Base-by-base conservation (phyloP, 192 early-diverging fungal genomes). In the Glomus cerebriforme region DNA sequence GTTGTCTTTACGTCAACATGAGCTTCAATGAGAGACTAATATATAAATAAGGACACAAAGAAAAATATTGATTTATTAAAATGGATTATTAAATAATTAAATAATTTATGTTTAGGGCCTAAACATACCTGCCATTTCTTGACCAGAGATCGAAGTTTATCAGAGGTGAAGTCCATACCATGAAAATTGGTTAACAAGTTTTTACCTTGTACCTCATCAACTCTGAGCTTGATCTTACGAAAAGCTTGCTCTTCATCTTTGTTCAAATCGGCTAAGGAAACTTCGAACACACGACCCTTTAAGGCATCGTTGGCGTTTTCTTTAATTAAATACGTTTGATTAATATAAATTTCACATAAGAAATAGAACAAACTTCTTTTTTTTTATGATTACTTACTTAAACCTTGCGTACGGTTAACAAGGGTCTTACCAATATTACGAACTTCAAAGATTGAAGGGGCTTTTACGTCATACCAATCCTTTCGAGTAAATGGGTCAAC, bases 391-490 rank as follows among this genome's bases (percentile, higher is more conserved):
- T 85, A 86, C 90, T 90, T 95, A 92, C 94, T 95, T 85, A 98
- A 89, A 91, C 98, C 98, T 92, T 98, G 96, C 90, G 96, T 98
- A 80, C 98, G 96, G 96, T 99, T 99, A 89, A 99, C 98, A 75
- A 99, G 92, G 81, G 98, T 99, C 93, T 99, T 99, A 82, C 98
- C 98, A 78, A 96, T 92, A 81, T 95, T 90, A 83, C 97, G 95
- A 79, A 91, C 91, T 78, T 95, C 93, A 85, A 99, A 99, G 86
- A 96, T 92, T 78, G 93, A 92, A 82, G 98, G 98, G 80, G 95
- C 98, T 90, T 97, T 98, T 91, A 99, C 92, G 86, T 98, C 96
- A 86, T 98, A 99, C 98, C 98, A 99, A 87, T 99, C 98, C 90
- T 99, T 99, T 81, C 98, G 95, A 90, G 95, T 94, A 93, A 98